A percentile compares a stretch with the other conserved stretches of the same genome.
These are phyloP conservation scores for Mycena belliarum DNA, from an alignment of 768 basidiomycete genomes.

Conservation along the genomic window DNA sequence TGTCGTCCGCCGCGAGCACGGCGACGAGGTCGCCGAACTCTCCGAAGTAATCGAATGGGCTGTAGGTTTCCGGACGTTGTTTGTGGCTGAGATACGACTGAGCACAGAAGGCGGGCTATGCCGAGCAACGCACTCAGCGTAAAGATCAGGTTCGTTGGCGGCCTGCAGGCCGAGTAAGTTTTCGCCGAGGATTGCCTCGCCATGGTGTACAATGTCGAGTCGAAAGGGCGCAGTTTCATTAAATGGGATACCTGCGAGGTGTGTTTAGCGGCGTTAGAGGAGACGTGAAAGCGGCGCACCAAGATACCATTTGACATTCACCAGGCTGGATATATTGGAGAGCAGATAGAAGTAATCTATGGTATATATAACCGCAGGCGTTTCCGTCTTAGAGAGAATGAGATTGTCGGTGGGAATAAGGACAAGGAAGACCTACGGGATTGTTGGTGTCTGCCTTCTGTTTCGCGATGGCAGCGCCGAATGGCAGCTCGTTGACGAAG, in stretches of 20 bases:
- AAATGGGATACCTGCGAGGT: slow-evolving; percentile 42
- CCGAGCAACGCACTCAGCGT: slow-evolving; percentile 22
- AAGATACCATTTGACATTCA: slow-evolving; percentile 53
- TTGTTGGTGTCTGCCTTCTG: slow-evolving; percentile 28
- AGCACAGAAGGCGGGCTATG: too few species aligned
- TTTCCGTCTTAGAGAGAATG: slow-evolving; percentile 38
- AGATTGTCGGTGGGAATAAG: not conserved
- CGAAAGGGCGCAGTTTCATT: slow-evolving; percentile 49
- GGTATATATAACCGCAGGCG: slow-evolving; percentile 55
- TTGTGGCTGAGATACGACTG: not conserved
- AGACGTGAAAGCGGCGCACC: slow-evolving; percentile 27
- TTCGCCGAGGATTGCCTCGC: slow-evolving; percentile 52
- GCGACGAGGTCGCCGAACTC: slow-evolving; percentile 38
- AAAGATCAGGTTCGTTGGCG: slow-evolving; percentile 66
- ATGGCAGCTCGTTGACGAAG: slow-evolving; percentile 36
- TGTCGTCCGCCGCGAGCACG: slow-evolving; percentile 26
- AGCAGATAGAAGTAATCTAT: slow-evolving; percentile 57
- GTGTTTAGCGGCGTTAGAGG: not conserved
- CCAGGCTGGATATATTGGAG: slow-evolving; percentile 44
- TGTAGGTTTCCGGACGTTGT: slow-evolving; percentile 6
- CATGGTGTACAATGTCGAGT: slow-evolving; percentile 47
- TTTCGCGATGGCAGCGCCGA: slow-evolving; percentile 43
- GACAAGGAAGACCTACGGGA: slow-evolving; percentile 26
- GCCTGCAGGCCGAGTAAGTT: slow-evolving; percentile 53
- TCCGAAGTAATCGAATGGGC: slow-evolving; percentile 10